Percentiles rank a stretch among this genome's conserved stretches.
These are phyloP conservation scores for Aspergillus niger DNA, from an alignment of 2,329 filamentous ascomycete species.

Conservation along the genomic window DNA sequence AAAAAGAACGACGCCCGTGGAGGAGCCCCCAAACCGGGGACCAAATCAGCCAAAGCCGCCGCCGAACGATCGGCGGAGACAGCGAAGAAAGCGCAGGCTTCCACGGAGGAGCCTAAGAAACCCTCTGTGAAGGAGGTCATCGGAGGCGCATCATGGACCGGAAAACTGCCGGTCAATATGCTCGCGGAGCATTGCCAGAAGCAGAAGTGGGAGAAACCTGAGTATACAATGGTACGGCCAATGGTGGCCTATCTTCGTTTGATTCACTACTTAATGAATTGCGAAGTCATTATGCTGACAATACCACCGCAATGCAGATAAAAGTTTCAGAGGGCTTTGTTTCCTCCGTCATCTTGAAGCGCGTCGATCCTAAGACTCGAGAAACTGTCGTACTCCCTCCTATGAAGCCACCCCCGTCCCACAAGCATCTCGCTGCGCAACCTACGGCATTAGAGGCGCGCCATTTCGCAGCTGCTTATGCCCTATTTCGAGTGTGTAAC, in stretches of 20 bases:
- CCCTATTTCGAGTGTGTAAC: conserved; percentile 85
- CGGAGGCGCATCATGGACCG: conserved; percentile 94
- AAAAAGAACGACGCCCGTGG: conserved; percentile 43
- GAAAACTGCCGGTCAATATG: conserved; percentile 91
- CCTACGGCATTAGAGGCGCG: conserved; percentile 84
- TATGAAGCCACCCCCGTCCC: conserved; percentile 75
- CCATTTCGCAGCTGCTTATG: conserved; percentile 91
- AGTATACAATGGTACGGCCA: conserved; percentile 73
- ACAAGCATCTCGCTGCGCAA: conserved; percentile 74
- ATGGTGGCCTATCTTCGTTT: background rate
- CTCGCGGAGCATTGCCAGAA: conserved; percentile 94
- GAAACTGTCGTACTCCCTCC: conserved; percentile 74
- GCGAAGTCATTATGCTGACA: conserved; percentile 18
- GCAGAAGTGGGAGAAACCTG: conserved; percentile 91
- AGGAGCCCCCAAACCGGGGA: conserved; percentile 41
- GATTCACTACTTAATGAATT: background rate
- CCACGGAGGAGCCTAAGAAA: conserved; percentile 55
- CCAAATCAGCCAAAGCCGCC: conserved; percentile 44
- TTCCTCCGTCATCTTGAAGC: conserved; percentile 76
- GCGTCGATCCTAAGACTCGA: conserved; percentile 76
- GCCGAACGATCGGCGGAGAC: conserved; percentile 35
- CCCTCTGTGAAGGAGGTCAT: conserved; percentile 74
- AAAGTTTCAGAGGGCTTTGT: conserved; percentile 74
- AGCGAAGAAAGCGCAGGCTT: conserved; percentile 38
- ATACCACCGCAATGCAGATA: conserved; percentile 43